phyloP scores from a whole-genome alignment of 1,284 basidiomycete genomes.

The Fomitopsis schrenkii region DNA sequence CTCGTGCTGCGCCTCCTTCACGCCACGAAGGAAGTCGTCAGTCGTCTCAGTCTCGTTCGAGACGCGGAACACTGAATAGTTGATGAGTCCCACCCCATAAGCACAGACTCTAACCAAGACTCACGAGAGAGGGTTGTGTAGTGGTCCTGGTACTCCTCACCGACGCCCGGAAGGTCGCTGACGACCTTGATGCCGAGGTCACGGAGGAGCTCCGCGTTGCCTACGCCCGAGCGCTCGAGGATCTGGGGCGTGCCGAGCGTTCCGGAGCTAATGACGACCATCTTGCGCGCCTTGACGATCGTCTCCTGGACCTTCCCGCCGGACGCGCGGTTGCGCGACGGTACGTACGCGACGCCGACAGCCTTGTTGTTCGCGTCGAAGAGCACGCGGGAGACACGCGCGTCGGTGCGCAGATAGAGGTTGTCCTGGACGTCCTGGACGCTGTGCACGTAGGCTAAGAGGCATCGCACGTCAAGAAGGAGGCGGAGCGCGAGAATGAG shows the following conservation, averaged over 20 bases:
- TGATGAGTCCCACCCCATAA: not conserved
- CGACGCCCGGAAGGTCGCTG: slow-evolving; percentile 68
- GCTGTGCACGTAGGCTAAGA: slow-evolving; percentile 61
- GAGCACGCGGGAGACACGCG: slow-evolving; percentile 64
- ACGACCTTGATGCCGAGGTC: slow-evolving; percentile 57
- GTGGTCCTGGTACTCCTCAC: slow-evolving; percentile 71
- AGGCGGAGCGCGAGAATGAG: not conserved
- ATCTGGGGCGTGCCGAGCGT: slow-evolving; percentile 70
- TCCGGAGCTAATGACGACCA: slow-evolving; percentile 60
- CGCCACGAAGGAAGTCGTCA: slow-evolving; percentile 68
- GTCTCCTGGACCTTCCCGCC: slow-evolving; percentile 53
- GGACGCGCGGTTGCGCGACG: slow-evolving; percentile 54
- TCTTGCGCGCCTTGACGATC: slow-evolving; percentile 59
- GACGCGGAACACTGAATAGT: slow-evolving; percentile 55
- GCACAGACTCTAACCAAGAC: slow-evolving; percentile 13
- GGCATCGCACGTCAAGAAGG: not conserved
- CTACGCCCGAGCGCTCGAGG: slow-evolving; percentile 68
- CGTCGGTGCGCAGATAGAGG: slow-evolving; percentile 57
- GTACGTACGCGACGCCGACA: slow-evolving; percentile 67
- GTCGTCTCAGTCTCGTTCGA: slow-evolving; percentile 59
- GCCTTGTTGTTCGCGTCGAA: slow-evolving; percentile 69
- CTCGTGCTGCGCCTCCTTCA: slow-evolving; percentile 53
- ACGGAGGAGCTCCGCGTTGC: slow-evolving; percentile 48
- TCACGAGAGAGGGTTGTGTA: slow-evolving; percentile 63
- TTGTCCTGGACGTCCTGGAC: slow-evolving; percentile 66